Base-by-base conservation (phyloP, 129 eudicot genomes). In the Chrysanthemum lavandulifolium region DNA sequence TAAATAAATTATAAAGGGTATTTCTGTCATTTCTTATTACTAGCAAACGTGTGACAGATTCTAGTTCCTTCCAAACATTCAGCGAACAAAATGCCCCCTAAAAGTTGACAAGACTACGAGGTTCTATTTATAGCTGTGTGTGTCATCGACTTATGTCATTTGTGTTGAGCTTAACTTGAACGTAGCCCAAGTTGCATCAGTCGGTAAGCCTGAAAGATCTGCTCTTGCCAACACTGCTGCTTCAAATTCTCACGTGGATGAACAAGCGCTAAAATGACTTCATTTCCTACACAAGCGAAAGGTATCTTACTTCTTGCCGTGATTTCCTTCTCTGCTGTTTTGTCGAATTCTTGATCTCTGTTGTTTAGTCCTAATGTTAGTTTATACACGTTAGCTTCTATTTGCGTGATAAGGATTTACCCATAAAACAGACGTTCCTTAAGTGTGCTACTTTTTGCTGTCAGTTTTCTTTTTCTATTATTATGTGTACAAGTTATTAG, bases 101-200 rank as follows among this genome's bases (percentile, higher is more conserved):
- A 40, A 40, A 7, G 47, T 40, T 6, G 47, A 40, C 47, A 6
- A 40, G 10, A 40, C 47, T 6, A 40, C 47, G 10, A 40, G 47
- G 47, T 40, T 40, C 9, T 40, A 7, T 40, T 6, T 40, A 40
- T 40, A 40, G 47, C 1, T 40, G 47, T 40, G 8, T 40, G 47
- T 6, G 47, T 40, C n/a, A 27, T 40, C 45, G 33, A 31, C 19
- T 25, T 13, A 50, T 60, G 52, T 48, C 51, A 25, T 19, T 19
- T 65, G 53, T 75, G 79, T 54, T 65, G 60, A 73, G 78, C 82
- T 75, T 86, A 80, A 81, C 79, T 40, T 55, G 29, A 71, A 56
- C 59, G 58, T 55, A 77, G 79, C 76, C 60, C 72, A 59, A 77
- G 72, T 74, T 49, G 61, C 77, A 66, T 16, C 79, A 68, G 70